Base-by-base conservation (phyloP, 164 flowering plant species). In the Cinnamomum micranthum region DNA sequence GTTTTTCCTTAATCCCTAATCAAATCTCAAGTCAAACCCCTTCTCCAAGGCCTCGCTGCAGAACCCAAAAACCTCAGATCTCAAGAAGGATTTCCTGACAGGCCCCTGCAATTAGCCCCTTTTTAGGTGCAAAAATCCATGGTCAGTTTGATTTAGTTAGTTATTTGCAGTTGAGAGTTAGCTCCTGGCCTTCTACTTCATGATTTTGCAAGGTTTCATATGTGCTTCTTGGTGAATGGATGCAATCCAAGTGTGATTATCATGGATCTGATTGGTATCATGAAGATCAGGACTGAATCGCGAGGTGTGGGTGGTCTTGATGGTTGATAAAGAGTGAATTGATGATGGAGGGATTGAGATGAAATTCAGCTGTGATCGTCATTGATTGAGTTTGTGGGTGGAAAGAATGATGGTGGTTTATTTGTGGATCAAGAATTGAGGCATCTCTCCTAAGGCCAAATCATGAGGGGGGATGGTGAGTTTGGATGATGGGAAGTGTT, bases 21-120 rank as follows among this genome's bases (percentile, higher is more conserved):
- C 47, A 31, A 52, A 20, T 6, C 33, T 33, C 64, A 84, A 82
- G 88, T 86, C 90, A 86, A 88, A 77, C 82, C 76, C 77, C 75
- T 58, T 68, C 15, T 72, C 68, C 13, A 25, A 13, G 20, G 23
- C 59, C 68, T 70, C 25, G 23, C 6, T 9, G 24, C 68, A 7
- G 2, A 15, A 35, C 10, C 19, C 60, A 15, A 55, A 55, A 17
- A 1, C n/a, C 24, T 69, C 7, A 33, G n/a, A 19, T 28, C 69
- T 67, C 50, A n/a, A 67, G 28, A 15, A 67, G 19, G 17, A 12
- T 3, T 19, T 67, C n/a, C 28, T 17, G 69, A 60, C n/a, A 25
- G 58, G 20, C 35, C 35, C 35, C 35, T 31, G 35, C 35, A 31
- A 31, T 31, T 31, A 50, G 23, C 58, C 47, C 22, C 25, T 68